Evolutionary conservation across 202 grass and related monocot species (phyloP).

Genomic region (Cymbopogon flexuosus): DNA sequence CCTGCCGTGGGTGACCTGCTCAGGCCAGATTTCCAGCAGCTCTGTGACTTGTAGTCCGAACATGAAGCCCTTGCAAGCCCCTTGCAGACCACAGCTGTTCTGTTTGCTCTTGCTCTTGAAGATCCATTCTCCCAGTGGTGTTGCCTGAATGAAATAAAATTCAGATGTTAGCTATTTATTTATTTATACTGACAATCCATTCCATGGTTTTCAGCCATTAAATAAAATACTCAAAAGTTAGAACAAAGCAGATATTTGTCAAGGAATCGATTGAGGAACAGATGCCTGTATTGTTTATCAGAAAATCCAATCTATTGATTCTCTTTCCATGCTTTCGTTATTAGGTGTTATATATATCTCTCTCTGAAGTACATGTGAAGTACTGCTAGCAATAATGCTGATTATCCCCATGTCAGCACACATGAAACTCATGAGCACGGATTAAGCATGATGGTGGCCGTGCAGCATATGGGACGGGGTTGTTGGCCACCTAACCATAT

Average conservation of each 20-base stretch:
- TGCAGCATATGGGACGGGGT: neutral
- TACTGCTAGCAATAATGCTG: neutral
- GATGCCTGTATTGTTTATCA: neutral
- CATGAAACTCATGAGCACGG: neutral
- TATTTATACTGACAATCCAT: neutral
- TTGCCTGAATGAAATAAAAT: conserved; percentile 39
- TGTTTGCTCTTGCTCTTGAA: conserved; percentile 79
- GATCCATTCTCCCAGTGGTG: conserved; percentile 55
- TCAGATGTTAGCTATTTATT: conserved; percentile 18
- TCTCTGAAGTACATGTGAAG: neutral
- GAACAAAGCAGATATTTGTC: neutral
- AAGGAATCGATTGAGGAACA: neutral
- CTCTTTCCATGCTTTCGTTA: neutral
- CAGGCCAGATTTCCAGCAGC: conserved; percentile 61
- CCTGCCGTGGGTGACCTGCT: conserved; percentile 53
- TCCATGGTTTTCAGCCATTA: neutral
- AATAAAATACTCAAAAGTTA: neutral
- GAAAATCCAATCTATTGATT: neutral
- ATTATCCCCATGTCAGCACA: neutral
- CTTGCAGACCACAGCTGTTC: conserved; percentile 38
- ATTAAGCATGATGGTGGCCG: neutral
- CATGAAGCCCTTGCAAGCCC: conserved; percentile 63
- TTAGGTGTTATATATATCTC: neutral
- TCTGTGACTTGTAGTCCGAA: conserved; percentile 70
- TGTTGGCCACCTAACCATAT: neutral